Evolutionary conservation across 805 yeast species (phyloP), one percentile per base, ranked within the genome.

Genomic region (Wickerhamiella lipophila): DNA sequence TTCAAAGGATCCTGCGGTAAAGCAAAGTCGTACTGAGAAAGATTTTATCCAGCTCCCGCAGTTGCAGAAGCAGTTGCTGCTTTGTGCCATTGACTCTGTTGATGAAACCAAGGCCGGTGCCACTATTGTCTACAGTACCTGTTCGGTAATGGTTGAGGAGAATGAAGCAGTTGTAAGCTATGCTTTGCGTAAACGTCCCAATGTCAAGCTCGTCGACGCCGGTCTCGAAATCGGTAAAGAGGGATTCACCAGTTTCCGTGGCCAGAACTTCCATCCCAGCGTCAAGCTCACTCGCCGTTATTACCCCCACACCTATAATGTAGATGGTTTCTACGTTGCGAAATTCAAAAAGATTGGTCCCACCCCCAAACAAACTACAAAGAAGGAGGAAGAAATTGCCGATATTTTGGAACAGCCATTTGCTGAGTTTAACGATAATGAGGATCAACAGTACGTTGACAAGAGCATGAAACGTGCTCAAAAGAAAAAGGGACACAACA

Each of bases 91-190:
- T 59, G 99, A 92, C 69, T 87, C 96, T 6, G 96, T 92, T 29
- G 96, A 92, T 66, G 94, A 95, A 29, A 74, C 81, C 63, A 70
- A 84, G 52, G 85, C 89, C 41, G 96, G 97, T 53, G 98, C 96
- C 57, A 73, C 81, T 52, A 83, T 92, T 55, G 97, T 94, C 6
- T 92, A 92, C 69, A 92, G 98, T 6, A 92, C 99, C 1, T 92
- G 99, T 75, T 89, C 97, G 12, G 92, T 92, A 52, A 94, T 94
- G 60, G 96, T 92, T 44, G 99, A 92, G 60, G 99, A 92, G 69
- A 88, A 92, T 67, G 99, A 92, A 70, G 83, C 96, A 19, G 99
- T 92, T 50, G 96, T 92, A n/a, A 95, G 89, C 67, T 92, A 92
- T 61, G 97, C 96, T 21, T 74, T 92, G 58, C 78, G 95, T 64